Evolutionary conservation across 2,329 filamentous ascomycete genomes (phyloP).

Genomic region (Colletotrichum ledebouriae): DNA sequence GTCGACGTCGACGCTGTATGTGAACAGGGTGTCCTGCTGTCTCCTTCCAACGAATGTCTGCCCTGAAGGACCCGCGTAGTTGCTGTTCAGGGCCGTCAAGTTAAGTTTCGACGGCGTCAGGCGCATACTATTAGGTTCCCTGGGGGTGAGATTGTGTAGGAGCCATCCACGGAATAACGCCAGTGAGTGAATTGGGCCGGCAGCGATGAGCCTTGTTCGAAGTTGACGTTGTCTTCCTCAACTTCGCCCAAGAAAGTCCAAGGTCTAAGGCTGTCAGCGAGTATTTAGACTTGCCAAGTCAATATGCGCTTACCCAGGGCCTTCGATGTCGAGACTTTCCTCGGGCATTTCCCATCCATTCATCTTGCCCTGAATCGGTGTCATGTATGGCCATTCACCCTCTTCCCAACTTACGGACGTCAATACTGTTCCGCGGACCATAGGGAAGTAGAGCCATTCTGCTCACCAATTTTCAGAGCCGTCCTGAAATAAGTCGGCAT

Average conservation of each 20-base stretch:
- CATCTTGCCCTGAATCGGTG: slow-evolving; percentile 48
- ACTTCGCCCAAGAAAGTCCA: slow-evolving; percentile 49
- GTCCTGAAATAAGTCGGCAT: slow-evolving; percentile 70
- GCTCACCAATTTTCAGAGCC: slow-evolving; percentile 50
- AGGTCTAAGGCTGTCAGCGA: background rate
- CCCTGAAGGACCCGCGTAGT: slow-evolving; percentile 50
- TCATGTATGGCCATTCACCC: slow-evolving; percentile 51
- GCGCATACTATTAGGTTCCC: slow-evolving; percentile 58
- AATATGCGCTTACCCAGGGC: slow-evolving; percentile 51
- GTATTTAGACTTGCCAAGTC: background rate
- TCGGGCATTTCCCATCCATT: slow-evolving; percentile 54
- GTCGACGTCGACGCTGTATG: slow-evolving; percentile 60
- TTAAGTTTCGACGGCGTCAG: slow-evolving; percentile 64
- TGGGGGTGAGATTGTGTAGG: slow-evolving; percentile 60
- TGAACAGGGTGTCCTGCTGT: slow-evolving; percentile 69
- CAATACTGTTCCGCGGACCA: slow-evolving; percentile 59
- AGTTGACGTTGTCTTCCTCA: slow-evolving; percentile 60
- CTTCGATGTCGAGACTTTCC: slow-evolving; percentile 47
- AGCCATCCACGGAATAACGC: slow-evolving; percentile 62
- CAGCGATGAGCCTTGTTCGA: slow-evolving; percentile 57
- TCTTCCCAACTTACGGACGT: slow-evolving; percentile 54
- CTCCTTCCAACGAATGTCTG: slow-evolving; percentile 64
- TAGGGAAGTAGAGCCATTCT: slow-evolving; percentile 54
- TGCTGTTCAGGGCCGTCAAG: slow-evolving; percentile 65
- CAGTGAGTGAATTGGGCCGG: slow-evolving; percentile 70